Evolutionary conservation across 139 green algal genomes (phyloP).

Genomic region (Chlorella vulgaris): DNA sequence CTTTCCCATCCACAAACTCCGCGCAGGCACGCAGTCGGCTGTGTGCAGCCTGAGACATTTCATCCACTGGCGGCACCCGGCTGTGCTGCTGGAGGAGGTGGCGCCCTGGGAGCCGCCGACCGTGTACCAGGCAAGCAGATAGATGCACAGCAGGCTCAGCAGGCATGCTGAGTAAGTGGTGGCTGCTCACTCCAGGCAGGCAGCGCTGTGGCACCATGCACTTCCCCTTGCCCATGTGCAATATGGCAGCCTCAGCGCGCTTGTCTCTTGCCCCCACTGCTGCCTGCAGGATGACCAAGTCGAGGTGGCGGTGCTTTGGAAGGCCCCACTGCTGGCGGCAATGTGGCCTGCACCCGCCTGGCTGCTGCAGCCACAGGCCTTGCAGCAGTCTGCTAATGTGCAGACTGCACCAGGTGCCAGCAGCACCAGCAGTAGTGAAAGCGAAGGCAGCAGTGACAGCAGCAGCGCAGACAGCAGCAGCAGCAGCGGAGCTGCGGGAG

Average conservation of each 20-base stretch:
- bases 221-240: not conserved
- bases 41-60: conserved; percentile 57
- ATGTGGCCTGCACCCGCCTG: conserved; percentile 44
- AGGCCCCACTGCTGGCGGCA: not conserved
- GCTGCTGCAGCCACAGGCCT: conserved; percentile 12
- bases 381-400: not conserved
- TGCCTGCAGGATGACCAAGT: conserved; percentile 54
- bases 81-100: conserved; percentile 50
- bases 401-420: not conserved
- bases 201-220: not conserved
- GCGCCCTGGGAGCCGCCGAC: conserved; percentile 8
- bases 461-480: conserved; percentile 7
- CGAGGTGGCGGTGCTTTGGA: conserved; percentile 51
- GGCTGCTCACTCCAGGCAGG: not conserved
- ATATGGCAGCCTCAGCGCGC: not conserved
- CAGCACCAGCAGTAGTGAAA: not conserved
- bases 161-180: not conserved
- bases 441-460: conserved; percentile 26
- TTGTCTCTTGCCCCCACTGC: not conserved
- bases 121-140: conserved; percentile 11
- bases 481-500: not conserved
- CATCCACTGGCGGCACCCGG: conserved; percentile 63
- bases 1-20: not conserved
- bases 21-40: conserved; percentile 21
- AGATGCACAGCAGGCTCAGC: not conserved